Percentiles rank a stretch among this genome's conserved stretches.
Evolutionary conservation across 805 yeast genomes (phyloP).

Genomic region (Pichia kluyveri): DNA sequence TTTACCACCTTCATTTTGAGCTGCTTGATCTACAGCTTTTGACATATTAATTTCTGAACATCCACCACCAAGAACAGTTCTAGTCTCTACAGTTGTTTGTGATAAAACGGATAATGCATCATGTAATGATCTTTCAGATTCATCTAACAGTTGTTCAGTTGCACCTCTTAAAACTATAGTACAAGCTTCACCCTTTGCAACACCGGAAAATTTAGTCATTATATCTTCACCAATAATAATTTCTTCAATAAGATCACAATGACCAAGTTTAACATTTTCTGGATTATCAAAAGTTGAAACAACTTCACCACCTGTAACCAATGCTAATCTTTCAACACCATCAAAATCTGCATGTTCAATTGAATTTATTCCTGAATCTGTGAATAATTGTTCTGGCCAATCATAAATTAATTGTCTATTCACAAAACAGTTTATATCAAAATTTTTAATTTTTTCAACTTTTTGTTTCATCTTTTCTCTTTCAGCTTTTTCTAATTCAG

Average conservation of each 20-base stretch:
- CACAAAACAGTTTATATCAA: conserved; percentile 75
- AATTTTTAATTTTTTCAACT: conserved; percentile 81
- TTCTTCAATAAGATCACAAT: conserved; percentile 86
- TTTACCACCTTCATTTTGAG: conserved; percentile 89
- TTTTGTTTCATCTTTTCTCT: conserved; percentile 85
- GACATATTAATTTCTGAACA: conserved; percentile 92
- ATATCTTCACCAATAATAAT: conserved; percentile 87
- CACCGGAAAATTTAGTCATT: conserved; percentile 90
- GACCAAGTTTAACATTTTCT: conserved; percentile 75
- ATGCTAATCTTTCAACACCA: conserved; percentile 92
- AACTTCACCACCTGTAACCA: conserved; percentile 97
- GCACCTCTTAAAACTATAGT: conserved; percentile 95
- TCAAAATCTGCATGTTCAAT: conserved; percentile 98
- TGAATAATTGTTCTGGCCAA: conserved; percentile 92
- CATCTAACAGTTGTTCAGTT: conserved; percentile 96
- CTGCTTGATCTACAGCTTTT: conserved; percentile 87
- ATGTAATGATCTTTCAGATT: conserved; percentile 93
- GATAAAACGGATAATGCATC: conserved; percentile 94
- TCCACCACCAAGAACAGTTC: conserved; percentile 92
- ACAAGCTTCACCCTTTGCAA: conserved; percentile 92
- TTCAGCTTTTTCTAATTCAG: conserved; percentile 60
- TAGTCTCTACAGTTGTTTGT: conserved; percentile 87
- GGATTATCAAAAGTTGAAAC: conserved; percentile 94
- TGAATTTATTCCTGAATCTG: conserved; percentile 80
- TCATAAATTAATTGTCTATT: conserved; percentile 96